Conservation (phyloP, 2,329 filamentous ascomycete genomes). For the Pyrenochaeta sp. region DNA sequence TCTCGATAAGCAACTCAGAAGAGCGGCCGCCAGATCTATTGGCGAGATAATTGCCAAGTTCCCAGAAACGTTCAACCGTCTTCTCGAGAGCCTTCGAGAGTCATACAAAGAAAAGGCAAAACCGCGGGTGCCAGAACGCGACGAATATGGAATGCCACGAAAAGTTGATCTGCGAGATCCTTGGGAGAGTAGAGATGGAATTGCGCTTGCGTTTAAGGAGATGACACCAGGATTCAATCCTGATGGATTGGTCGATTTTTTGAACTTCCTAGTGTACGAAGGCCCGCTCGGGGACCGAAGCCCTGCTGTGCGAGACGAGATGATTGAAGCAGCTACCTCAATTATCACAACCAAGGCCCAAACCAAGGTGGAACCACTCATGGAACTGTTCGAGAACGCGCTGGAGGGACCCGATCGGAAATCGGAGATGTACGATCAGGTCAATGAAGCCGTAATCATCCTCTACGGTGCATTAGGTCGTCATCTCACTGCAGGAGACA, state of each 20-base stretch:
- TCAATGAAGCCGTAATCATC: constrained; percentile 97
- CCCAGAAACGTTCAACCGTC: constrained; percentile 65
- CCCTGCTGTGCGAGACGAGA: constrained; percentile 79
- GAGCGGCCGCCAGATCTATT: constrained; percentile 82
- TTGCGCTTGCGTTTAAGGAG: constrained; percentile 86
- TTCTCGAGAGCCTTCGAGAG: constrained; percentile 71
- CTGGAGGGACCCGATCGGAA: constrained; percentile 86
- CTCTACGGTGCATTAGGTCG: constrained; percentile 93
- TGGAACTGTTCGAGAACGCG: constrained; percentile 89
- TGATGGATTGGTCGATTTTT: constrained; percentile 76
- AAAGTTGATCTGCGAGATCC: constrained; percentile 88
- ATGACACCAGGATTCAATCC: constrained; percentile 75
- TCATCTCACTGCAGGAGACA: constrained; percentile 84
- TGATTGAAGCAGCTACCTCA: constrained; percentile 87
- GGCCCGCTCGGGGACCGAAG: constrained; percentile 89
- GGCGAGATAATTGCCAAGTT: constrained; percentile 75
- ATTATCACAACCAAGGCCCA: constrained; percentile 85
- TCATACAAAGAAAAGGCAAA: constrained; percentile 83
- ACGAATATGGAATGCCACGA: constrained; percentile 92
- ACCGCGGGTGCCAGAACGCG: constrained; percentile 81
- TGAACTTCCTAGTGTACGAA: constrained; percentile 84
- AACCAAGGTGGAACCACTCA: constrained; percentile 83
- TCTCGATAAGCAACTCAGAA: constrained; percentile 80
- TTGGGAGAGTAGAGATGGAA: constrained; percentile 90
- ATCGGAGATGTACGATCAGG: constrained; percentile 81